Conservation (phyloP, 1,139 yeast genomes). For the Geotrichum australiense region DNA sequence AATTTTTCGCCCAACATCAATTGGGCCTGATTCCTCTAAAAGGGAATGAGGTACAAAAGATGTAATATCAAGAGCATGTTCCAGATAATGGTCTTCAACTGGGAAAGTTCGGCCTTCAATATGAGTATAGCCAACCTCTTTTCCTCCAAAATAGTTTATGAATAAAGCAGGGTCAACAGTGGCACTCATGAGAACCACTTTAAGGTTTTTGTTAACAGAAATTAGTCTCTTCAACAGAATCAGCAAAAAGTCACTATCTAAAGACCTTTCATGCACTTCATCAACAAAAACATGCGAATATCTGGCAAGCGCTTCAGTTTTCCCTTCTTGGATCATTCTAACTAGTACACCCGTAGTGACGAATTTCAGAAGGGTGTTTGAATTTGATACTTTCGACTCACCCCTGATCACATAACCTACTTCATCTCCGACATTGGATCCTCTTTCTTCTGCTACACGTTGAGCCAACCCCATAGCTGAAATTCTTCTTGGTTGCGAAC, state of each 20-base stretch:
- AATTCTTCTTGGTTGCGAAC: constrained; percentile 95
- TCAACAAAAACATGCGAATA: constrained; percentile 72
- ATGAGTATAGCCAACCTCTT: constrained; percentile 42
- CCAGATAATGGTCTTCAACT: constrained; percentile 66
- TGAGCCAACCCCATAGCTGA: constrained; percentile 94
- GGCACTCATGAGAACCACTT: constrained; percentile 86
- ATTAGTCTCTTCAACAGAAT: constrained; percentile 61
- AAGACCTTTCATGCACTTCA: constrained; percentile 93
- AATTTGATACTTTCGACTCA: constrained; percentile 56
- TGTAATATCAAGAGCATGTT: constrained; percentile 49
- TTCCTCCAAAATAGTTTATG: constrained; percentile 49
- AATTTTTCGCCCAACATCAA: constrained; percentile 32
- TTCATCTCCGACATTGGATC: constrained; percentile 60
- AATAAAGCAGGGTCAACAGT: constrained; percentile 75
- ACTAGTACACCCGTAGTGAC: constrained; percentile 90
- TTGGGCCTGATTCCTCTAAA: constrained; percentile 8
- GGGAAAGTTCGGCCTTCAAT: constrained; percentile 95
- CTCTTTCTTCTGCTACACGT: constrained; percentile 80
- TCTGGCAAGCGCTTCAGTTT: constrained; percentile 40
- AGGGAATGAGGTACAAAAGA: constrained; percentile 31
- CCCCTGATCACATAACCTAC: constrained; percentile 91
- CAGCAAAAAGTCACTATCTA: constrained; percentile 80
- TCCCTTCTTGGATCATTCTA: constrained; percentile 61
- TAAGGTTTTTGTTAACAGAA: constrained; percentile 41
- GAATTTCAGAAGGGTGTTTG: constrained; percentile 66